Evolutionary conservation across 2,329 filamentous ascomycete genomes (phyloP), one percentile per base, ranked within the genome.

Genomic region (Aspergillus chevalieri): DNA sequence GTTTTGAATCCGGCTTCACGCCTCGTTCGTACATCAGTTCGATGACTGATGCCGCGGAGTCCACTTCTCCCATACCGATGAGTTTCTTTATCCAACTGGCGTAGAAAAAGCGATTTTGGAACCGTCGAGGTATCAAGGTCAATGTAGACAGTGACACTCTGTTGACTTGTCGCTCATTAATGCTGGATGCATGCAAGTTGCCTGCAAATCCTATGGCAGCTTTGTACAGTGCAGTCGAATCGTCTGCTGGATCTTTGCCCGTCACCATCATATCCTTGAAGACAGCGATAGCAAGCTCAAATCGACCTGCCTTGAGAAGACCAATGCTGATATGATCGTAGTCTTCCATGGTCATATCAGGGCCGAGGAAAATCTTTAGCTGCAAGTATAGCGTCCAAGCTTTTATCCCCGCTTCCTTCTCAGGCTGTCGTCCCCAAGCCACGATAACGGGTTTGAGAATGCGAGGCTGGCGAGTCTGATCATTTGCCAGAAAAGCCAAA

Each of bases 251-350:
- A 43, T 70, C 70, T 50, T 69, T 65, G 6, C 79, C 78, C 3
- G 80, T 79, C 50, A 82, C 81, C 83, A 95, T 90, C 89, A 95
- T 94, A 65, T 95, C 89, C 57, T 86, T 87, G 66, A 95, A 95
- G 0, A 89, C 82, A 47, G 82, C 81, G 48, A 92, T 77, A 1
- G 87, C 88, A 52, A 84, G 78, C 52, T 86, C 79, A 5, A 81
- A 75, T 51, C 84, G 77, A 47, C 82, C 80, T 6, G 81, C 78
- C 19, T 83, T 75, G 22, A 95, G 71, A 60, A 95, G 88, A 42
- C 80, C 80, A 17, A 85, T 78, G 43, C 86, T 83, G 33, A 91
- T 78, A 52, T 79, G 74, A 64, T 95, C 89, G 59, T 91, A 94
- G 62, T 94, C 86, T 15, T 82, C 72, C 61, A 91, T 83, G 3